Evolutionary conservation across 345 rosid species (phyloP).

Genomic region (Turnera subulata): DNA sequence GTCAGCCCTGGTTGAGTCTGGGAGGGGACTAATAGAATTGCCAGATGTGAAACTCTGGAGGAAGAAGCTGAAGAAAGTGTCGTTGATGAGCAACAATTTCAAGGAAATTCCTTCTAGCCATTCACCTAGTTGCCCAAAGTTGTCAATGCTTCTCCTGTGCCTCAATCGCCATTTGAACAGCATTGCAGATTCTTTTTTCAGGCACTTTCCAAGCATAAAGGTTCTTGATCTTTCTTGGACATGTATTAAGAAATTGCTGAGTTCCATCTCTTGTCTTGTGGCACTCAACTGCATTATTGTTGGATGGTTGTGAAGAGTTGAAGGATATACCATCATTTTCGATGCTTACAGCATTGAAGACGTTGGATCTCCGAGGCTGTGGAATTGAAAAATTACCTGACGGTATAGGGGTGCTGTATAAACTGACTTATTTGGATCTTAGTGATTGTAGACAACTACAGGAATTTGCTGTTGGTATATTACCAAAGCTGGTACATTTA

Average conservation of each 20-base stretch:
- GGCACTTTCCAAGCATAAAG: conserved; percentile 10
- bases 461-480: too few species aligned
- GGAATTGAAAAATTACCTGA: conserved; percentile 11
- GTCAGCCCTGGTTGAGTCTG: conserved; percentile 19
- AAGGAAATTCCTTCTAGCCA: conserved; percentile 1
- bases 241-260: conserved; percentile 6
- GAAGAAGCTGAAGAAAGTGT: conserved; percentile 10
- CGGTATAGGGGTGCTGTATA: conserved; percentile 15
- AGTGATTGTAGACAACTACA: too few species aligned
- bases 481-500: too few species aligned
- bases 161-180: neutral
- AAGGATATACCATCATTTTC: conserved; percentile 14
- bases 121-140: conserved; percentile 23
- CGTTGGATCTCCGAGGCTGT: conserved; percentile 10
- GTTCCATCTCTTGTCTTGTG: conserved; percentile 13
- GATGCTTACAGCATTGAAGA: conserved; percentile 12
- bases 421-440: conserved; percentile 19
- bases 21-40: conserved; percentile 4
- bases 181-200: conserved; percentile 15
- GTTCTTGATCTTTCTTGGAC: conserved; percentile 16
- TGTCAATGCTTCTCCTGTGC: conserved; percentile 11
- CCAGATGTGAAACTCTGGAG: conserved; percentile 20
- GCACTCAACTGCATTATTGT: conserved; percentile 14
- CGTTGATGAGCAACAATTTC: neutral
- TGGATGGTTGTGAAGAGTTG: conserved; percentile 3